Evolutionary conservation across 768 basidiomycete species (phyloP).

Genomic region (Suillus weaverae): DNA sequence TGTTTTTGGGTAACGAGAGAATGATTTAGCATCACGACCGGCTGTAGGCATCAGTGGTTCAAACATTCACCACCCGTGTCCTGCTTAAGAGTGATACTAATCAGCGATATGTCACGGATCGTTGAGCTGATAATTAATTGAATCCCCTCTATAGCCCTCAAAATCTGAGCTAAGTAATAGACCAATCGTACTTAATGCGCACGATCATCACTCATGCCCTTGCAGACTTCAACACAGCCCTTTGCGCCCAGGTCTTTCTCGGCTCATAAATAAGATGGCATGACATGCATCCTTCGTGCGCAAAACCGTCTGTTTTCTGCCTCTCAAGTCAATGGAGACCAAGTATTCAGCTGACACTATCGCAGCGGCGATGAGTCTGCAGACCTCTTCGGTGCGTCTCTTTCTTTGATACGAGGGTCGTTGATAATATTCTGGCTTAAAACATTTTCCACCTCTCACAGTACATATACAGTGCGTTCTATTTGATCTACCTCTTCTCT

Average conservation of each 20-base stretch:
- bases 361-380: constrained; percentile 2
- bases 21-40: no score
- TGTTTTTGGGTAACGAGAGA: no score
- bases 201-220: not conserved
- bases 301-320: not conserved
- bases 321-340: not conserved
- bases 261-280: not conserved
- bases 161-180: not conserved
- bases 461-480: constrained; percentile 2
- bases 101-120: no score
- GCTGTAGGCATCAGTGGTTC: no score
- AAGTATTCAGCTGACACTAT: not conserved
- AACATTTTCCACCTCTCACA: not conserved
- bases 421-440: not conserved
- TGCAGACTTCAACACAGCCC: not conserved
- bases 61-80: no score
- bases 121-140: no score
- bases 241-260: not conserved
- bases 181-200: not conserved
- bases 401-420: not conserved
- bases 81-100: no score
- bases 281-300: not conserved
- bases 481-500: not conserved
- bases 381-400: not conserved
- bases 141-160: no score